Conservation (phyloP, 352 stramenopile genomes). For the Aphanomyces euteiches region DNA sequence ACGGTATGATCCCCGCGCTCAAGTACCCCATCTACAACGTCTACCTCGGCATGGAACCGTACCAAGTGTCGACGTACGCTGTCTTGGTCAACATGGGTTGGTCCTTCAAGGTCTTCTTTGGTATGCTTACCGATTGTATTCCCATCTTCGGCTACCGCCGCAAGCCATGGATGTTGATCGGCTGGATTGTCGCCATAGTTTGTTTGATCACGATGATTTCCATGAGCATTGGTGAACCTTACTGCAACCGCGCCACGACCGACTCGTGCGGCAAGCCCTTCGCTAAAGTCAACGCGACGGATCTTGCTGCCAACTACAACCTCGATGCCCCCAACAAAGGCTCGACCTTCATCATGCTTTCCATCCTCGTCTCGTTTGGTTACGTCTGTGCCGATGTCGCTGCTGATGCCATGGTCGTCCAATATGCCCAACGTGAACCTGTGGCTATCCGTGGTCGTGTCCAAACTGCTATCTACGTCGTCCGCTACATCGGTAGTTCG, state of each 20-base stretch:
- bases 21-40: slow-evolving; percentile 48
- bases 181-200: slow-evolving; percentile 41
- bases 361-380: slow-evolving; percentile 25
- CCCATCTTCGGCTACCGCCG: slow-evolving; percentile 50
- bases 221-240: slow-evolving; percentile 3
- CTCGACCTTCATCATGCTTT: slow-evolving; percentile 27
- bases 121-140: slow-evolving; percentile 48
- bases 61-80: slow-evolving; percentile 39
- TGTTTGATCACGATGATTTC: slow-evolving; percentile 29
- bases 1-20: slow-evolving; percentile 44
- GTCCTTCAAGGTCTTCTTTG: slow-evolving; percentile 61
- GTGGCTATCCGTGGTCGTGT: slow-evolving; percentile 24
- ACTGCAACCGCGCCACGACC: neutral
- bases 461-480: slow-evolving; percentile 30
- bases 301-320: slow-evolving; percentile 9
- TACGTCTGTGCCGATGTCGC: slow-evolving; percentile 27
- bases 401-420: slow-evolving; percentile 28
- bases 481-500: slow-evolving; percentile 17
- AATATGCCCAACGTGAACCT: slow-evolving; percentile 28
- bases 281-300: neutral
- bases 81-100: slow-evolving; percentile 52
- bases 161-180: slow-evolving; percentile 52
- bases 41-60: slow-evolving; percentile 53
- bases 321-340: neutral
- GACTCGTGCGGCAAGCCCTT: neutral